These are phyloP conservation scores for Amesomyces nigricolor DNA, from an alignment of 2,329 filamentous ascomycete genomes.

Conservation along the genomic window DNA sequence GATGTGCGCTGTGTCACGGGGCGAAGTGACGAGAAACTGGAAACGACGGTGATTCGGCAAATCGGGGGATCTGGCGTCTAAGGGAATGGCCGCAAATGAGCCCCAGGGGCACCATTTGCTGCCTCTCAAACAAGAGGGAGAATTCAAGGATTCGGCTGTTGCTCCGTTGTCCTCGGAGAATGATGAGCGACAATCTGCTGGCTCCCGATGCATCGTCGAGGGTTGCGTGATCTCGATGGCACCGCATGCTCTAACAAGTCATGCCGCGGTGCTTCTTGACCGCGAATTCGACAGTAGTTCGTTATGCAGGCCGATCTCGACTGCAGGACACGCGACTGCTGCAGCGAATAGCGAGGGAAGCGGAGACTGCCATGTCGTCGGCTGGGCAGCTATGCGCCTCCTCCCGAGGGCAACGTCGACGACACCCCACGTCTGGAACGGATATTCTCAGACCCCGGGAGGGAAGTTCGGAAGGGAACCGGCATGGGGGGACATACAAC, in stretches of 20 bases:
- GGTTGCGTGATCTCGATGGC: neutral
- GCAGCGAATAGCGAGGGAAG: slow-evolving; percentile 18
- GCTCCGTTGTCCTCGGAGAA: neutral
- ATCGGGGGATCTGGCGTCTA: no score
- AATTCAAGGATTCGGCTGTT: neutral
- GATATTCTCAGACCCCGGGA: no score
- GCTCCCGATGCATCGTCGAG: neutral
- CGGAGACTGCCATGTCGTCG: slow-evolving; percentile 24
- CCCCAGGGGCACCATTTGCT: no score
- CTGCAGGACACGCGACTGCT: slow-evolving; percentile 17
- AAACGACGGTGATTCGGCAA: no score
- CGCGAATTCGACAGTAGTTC: neutral
- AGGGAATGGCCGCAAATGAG: no score
- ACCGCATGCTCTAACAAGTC: neutral
- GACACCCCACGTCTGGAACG: no score
- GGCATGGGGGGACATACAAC: no score
- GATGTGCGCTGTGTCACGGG: neutral
- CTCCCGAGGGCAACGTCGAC: no score
- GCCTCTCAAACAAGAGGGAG: no score
- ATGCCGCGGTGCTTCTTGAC: slow-evolving; percentile 1
- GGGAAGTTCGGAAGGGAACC: no score
- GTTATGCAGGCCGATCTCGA: slow-evolving; percentile 16
- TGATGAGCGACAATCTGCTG: neutral
- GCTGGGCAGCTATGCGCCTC: slow-evolving; percentile 32
- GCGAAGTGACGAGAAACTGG: no score